A percentile compares a stretch with the other conserved stretches of the same genome.
Evolutionary conservation across 192 early-diverging fungal genomes (phyloP).

Genomic region (Entomortierella lignicola): DNA sequence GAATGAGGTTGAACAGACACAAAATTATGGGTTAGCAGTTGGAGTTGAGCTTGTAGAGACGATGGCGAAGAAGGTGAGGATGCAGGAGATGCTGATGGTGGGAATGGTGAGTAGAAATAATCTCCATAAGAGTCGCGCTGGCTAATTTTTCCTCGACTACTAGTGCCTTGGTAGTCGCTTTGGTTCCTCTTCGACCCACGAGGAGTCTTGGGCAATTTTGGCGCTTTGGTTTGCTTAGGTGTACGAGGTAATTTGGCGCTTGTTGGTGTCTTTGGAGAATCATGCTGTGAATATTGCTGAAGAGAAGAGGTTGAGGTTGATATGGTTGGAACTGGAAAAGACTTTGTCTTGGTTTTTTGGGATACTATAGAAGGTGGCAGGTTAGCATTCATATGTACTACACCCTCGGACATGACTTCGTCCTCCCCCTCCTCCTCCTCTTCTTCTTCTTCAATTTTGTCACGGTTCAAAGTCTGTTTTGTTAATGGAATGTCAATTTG

Average conservation of each 20-base stretch:
- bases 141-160: slow-evolving; percentile 21
- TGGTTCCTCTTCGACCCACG: slow-evolving; percentile 37
- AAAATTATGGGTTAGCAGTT: slow-evolving; percentile 42
- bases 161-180: slow-evolving; percentile 12
- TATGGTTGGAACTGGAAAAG: slow-evolving; percentile 11
- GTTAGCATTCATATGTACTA: slow-evolving; percentile 35
- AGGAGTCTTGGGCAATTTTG: slow-evolving; percentile 17
- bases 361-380: slow-evolving; percentile 15
- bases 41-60: slow-evolving; percentile 39
- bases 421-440: slow-evolving; percentile 47
- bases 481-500: background rate
- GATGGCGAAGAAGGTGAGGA: slow-evolving; percentile 35
- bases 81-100: slow-evolving; percentile 21
- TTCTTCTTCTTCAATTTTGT: slow-evolving; percentile 12
- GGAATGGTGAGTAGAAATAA: slow-evolving; percentile 48
- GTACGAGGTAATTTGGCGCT: slow-evolving; percentile 28
- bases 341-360: slow-evolving; percentile 14
- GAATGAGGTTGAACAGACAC: slow-evolving; percentile 49
- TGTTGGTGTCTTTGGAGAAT: slow-evolving; percentile 36
- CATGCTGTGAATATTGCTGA: slow-evolving; percentile 11
- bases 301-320: slow-evolving; percentile 7
- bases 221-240: slow-evolving; percentile 34
- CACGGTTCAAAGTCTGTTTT: background rate
- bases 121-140: slow-evolving; percentile 16
- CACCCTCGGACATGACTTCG: slow-evolving; percentile 52